Conservation (phyloP, 1,139 yeast species). For the Sugiyamaella paludigena region DNA sequence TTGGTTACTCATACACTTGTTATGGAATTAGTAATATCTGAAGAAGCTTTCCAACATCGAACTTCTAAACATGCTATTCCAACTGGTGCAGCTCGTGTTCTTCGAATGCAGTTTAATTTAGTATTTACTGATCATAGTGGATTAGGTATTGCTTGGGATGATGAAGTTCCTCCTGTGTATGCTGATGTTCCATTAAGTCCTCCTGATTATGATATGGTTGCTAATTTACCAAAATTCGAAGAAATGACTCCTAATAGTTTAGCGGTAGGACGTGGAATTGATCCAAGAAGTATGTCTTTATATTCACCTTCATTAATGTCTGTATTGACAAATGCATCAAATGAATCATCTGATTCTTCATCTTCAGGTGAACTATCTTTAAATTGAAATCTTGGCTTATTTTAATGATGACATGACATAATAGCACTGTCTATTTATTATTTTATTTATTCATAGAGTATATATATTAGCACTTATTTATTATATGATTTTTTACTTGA, state of each 20-base stretch:
- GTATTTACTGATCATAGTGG: slow-evolving; percentile 87
- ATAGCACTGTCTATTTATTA: neutral
- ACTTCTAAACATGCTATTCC: slow-evolving; percentile 39
- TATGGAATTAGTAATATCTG: slow-evolving; percentile 90
- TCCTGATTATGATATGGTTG: slow-evolving; percentile 58
- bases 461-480: neutral
- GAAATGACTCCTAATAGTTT: slow-evolving; percentile 25
- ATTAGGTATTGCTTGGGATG: slow-evolving; percentile 97
- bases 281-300: slow-evolving; percentile 11
- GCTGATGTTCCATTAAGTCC: slow-evolving; percentile 85
- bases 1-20: slow-evolving; percentile 70
- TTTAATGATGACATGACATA: neutral
- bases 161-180: slow-evolving; percentile 96
- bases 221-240: slow-evolving; percentile 34
- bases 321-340: slow-evolving; percentile 5
- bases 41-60: slow-evolving; percentile 54
- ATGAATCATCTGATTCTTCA: neutral
- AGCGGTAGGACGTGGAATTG: slow-evolving; percentile 20
- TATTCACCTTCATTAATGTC: slow-evolving; percentile 16
- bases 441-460: neutral
- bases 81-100: slow-evolving; percentile 91
- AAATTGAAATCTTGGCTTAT: too few relatives aligned
- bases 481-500: neutral
- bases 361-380: neutral
- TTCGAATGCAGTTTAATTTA: slow-evolving; percentile 89